Conservation (phyloP, 352 stramenopile genomes). For the Plasmopara viticola region DNA sequence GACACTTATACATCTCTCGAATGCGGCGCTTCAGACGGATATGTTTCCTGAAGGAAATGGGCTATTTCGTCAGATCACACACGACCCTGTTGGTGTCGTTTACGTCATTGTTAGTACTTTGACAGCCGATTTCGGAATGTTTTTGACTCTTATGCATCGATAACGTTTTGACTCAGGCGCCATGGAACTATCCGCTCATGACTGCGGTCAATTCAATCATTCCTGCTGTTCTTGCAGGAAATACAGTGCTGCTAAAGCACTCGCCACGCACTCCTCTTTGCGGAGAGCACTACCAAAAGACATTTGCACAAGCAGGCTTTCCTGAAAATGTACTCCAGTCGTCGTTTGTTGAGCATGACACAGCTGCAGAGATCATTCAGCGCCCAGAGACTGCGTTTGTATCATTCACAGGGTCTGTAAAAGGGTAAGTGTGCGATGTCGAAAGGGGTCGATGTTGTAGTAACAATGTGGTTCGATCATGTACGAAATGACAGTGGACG, state of each 20-base stretch:
- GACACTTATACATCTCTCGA: conserved; percentile 60
- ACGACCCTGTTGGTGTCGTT: conserved; percentile 77
- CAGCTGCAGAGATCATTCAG: conserved; percentile 62
- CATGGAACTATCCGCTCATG: conserved; percentile 86
- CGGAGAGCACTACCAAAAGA: conserved; percentile 65
- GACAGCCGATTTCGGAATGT: neutral
- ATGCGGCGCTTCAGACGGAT: conserved; percentile 54
- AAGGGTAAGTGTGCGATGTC: conserved; percentile 30
- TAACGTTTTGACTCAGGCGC: conserved; percentile 27
- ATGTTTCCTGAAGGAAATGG: conserved; percentile 57
- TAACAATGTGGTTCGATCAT: neutral
- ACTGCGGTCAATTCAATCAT: conserved; percentile 85
- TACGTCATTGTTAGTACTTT: conserved; percentile 64
- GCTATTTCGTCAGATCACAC: conserved; percentile 74
- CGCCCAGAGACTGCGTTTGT: conserved; percentile 66
- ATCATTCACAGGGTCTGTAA: conserved; percentile 79
- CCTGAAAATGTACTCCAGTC: conserved; percentile 57
- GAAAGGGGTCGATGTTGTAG: conserved; percentile 2
- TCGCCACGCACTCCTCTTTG: conserved; percentile 75
- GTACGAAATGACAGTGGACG: conserved; percentile 34
- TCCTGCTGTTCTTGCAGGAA: conserved; percentile 71
- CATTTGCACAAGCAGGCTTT: conserved; percentile 60
- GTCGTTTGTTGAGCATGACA: conserved; percentile 60
- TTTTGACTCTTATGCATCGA: conserved; percentile 9
- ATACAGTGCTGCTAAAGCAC: conserved; percentile 78